Evolutionary conservation across 371 early-diverging fungal genomes (phyloP), one percentile per base, ranked within the genome.

Genomic region (Rhizopus sp.): DNA sequence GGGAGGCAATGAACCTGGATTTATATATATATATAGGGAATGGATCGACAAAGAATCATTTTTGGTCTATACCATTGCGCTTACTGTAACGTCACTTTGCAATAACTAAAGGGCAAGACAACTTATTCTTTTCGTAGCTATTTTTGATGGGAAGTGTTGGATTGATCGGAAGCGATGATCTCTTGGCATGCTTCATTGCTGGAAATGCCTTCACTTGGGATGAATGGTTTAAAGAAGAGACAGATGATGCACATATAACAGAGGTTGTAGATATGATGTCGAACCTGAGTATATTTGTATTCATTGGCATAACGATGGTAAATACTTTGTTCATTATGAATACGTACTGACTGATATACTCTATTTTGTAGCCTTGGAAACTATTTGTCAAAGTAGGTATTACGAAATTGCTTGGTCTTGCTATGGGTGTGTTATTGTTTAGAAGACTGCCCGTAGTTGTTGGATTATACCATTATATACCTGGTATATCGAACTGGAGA

Each of bases 171-270:
- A 86, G 89, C 45, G 93, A 93, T 66, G 93, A 93, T 51, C 76
- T 98, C n/a, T 66, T 98, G 16, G 92, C 94, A 34, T 86, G 88
- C 51, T 95, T 96, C 69, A 78, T 94, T 38, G 90, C 92, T 1
- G 97, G 99, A 7, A 88, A 89, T 62, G 81, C 87, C 4, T 92
- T 95, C 48, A 84, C 91, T 6, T 93, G 92, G 91, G 90, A 92
- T 61, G 90, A 87, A 39, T 94, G 93, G 91, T 94, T 93, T 70
- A 80, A 86, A 41, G 60, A 82, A 17, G 92, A 94, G 53, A 88
- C 88, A n/a, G 81, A 88, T 55, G 89, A 90, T 50, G 83, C 89
- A 0, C 91, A 91, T 12, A 68, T 95, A 13, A 89, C 91, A 50
- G 95, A 95, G 63, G 74, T 88, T 0, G 75, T 97, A 33, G 98